Evolutionary conservation across 1,139 yeast genomes (phyloP), one percentile per base, ranked within the genome.

Genomic region (Candida pseudocylindracea): DNA sequence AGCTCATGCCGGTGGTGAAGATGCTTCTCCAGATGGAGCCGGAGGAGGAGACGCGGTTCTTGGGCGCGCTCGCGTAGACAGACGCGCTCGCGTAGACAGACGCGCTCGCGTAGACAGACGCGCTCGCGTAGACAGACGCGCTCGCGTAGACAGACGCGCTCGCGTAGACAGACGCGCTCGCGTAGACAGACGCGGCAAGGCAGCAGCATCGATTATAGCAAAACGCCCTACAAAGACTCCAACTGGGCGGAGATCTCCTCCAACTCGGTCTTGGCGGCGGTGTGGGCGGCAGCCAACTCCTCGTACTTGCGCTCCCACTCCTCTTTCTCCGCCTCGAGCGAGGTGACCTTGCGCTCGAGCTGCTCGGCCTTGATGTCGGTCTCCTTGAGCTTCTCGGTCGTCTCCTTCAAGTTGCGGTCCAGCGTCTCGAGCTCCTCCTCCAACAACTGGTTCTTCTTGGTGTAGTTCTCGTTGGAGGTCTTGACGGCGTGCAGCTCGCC

Each of bases 361-460:
- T 81, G 93, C 60, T 91, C 98, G 42, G 92, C 92, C 63, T 83
- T 81, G 60, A 91, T 73, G 51, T 91, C 99, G 38, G 93, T 74
- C 54, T 81, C 93, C 57, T 95, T 81, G 54, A 85, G 69, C 63
- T 83, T 81, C 50, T 76, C 85, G 42, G 93, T 81, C 42, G 95
- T 80, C 55, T 80, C 92, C 59, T 83, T 79, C 64, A 83, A 68
- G 63, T 79, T 78, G 53, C 73, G 70, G 56, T 88, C 96, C 38
- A 92, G 78, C 50, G 70, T 78, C 60, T 88, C 99, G 51, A 88
- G 67, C 54, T 85, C 94, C 43, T 79, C 91, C 59, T 91, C 98
- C 55, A 88, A 71, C 48, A 74, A 73, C 49, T 79, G 79, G 55
- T 80, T 76, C 69, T 85, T 88, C 70, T 81, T 81, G 56, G 85